Conservation (phyloP, 2,329 filamentous ascomycete genomes). For the Colletotrichum sp. region DNA sequence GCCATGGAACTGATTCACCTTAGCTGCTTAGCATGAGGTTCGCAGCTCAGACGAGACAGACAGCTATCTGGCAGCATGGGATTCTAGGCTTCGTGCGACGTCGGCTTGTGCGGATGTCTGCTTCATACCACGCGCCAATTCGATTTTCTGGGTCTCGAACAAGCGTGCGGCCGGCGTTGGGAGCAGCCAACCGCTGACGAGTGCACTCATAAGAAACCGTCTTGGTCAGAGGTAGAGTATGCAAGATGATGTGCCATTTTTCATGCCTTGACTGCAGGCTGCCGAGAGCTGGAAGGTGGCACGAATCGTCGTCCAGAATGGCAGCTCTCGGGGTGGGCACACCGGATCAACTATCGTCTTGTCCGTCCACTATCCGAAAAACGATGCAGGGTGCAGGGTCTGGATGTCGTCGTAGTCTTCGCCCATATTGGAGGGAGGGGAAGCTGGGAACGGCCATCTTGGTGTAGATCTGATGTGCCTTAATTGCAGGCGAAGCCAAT, state of each 20-base stretch:
- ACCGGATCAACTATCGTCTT: constrained; percentile 2
- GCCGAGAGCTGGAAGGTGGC: constrained; percentile 14
- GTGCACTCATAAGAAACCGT: neutral
- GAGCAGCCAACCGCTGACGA: neutral
- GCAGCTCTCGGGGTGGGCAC: constrained; percentile 8
- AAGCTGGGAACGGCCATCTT: constrained; percentile 2
- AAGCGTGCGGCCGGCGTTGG: neutral
- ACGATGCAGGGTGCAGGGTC: constrained; percentile 8
- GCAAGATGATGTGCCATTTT: constrained; percentile 24
- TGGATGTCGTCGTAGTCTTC: neutral
- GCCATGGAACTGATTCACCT: constrained; percentile 13
- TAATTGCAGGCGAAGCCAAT: constrained; percentile 5
- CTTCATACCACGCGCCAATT: constrained; percentile 1
- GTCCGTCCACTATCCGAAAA: neutral
- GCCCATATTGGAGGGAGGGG: neutral
- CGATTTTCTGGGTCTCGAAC: neutral
- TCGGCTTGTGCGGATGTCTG: constrained; percentile 4
- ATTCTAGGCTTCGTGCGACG: neutral
- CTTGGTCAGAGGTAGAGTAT: constrained; percentile 7
- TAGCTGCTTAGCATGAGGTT: constrained; percentile 20
- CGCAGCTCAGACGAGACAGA: constrained; percentile 15
- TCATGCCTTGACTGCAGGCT: constrained; percentile 24
- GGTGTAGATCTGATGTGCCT: constrained; percentile 14
- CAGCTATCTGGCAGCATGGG: neutral
- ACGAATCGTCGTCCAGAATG: constrained; percentile 14